Conservation (phyloP, 1,139 yeast species). For the Kluyveromyces sp. region DNA sequence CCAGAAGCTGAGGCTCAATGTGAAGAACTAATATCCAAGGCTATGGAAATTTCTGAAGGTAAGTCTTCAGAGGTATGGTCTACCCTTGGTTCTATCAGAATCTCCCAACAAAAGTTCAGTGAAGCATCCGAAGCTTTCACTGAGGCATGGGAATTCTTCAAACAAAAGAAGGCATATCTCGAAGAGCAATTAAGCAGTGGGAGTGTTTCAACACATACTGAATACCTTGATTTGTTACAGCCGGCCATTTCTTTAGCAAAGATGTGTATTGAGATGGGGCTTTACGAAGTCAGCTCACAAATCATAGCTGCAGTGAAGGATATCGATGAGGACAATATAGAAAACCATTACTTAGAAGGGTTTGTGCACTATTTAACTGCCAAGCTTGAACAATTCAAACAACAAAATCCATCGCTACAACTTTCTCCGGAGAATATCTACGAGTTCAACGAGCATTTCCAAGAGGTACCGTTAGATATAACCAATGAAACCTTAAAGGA, state of each 20-base stretch:
- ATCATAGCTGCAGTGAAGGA: conserved; percentile 59
- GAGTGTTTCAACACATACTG: conserved; percentile 36
- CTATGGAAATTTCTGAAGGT: conserved; percentile 50
- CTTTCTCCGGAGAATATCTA: conserved; percentile 26
- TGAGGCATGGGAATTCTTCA: conserved; percentile 70
- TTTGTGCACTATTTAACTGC: conserved; percentile 59
- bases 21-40: conserved; percentile 59
- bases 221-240: conserved; percentile 56
- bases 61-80: conserved; percentile 74
- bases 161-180: conserved; percentile 40
- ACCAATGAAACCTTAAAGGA: conserved; percentile 30
- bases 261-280: conserved; percentile 69
- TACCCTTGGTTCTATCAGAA: conserved; percentile 76
- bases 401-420: conserved; percentile 16
- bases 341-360: conserved; percentile 74
- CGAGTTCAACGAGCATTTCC: conserved; percentile 39
- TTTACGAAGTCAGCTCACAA: conserved; percentile 55
- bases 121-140: conserved; percentile 67
- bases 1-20: conserved; percentile 79
- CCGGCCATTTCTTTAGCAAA: conserved; percentile 65
- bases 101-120: conserved; percentile 69
- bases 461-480: conserved; percentile 37
- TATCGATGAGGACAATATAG: conserved; percentile 76
- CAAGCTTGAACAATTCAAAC: conserved; percentile 33
- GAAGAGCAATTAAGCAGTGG: conserved; percentile 38